phyloP scores from a whole-genome alignment of 306 rosid species.

The Castanopsis chinensis region DNA sequence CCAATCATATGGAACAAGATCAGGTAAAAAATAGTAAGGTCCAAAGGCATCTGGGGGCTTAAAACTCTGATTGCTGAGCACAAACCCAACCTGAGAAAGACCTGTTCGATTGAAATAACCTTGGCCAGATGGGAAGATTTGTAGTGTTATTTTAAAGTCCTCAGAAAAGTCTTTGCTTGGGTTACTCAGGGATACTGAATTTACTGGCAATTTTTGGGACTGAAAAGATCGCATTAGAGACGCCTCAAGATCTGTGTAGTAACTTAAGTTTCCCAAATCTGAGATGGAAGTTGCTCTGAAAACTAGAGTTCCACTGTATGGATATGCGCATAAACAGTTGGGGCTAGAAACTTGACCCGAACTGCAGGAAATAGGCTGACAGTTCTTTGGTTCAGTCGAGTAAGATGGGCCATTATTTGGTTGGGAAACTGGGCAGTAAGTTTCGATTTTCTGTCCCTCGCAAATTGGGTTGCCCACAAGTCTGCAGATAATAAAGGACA shows the following conservation, averaged over 20 bases:
- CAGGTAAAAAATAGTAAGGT: slow-evolving; percentile 38
- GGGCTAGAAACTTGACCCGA: slow-evolving; percentile 45
- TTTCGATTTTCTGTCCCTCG: not conserved
- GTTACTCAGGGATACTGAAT: slow-evolving; percentile 45
- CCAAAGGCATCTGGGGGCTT: slow-evolving; percentile 41
- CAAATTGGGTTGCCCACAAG: slow-evolving; percentile 57
- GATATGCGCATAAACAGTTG: slow-evolving; percentile 63
- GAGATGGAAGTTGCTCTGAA: slow-evolving; percentile 66
- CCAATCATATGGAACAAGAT: not conserved
- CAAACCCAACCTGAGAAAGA: slow-evolving; percentile 31
- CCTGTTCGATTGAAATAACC: slow-evolving; percentile 44
- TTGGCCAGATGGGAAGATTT: slow-evolving; percentile 47
- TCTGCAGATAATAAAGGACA: slow-evolving; percentile 27
- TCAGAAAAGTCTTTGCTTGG: slow-evolving; percentile 10
- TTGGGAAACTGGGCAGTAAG: slow-evolving; percentile 38
- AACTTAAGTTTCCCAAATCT: slow-evolving; percentile 22
- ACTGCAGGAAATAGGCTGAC: slow-evolving; percentile 35
- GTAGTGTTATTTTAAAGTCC: slow-evolving; percentile 39
- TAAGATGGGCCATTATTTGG: slow-evolving; percentile 17
- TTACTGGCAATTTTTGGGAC: slow-evolving; percentile 25
- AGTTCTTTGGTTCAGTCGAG: slow-evolving; percentile 29
- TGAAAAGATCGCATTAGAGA: slow-evolving; percentile 14
- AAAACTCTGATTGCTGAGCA: slow-evolving; percentile 52
- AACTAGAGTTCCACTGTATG: slow-evolving; percentile 52
- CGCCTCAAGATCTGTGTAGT: slow-evolving; percentile 28